phyloP scores from a whole-genome alignment of 179 eudicot species.

The Pouteria campechiana region DNA sequence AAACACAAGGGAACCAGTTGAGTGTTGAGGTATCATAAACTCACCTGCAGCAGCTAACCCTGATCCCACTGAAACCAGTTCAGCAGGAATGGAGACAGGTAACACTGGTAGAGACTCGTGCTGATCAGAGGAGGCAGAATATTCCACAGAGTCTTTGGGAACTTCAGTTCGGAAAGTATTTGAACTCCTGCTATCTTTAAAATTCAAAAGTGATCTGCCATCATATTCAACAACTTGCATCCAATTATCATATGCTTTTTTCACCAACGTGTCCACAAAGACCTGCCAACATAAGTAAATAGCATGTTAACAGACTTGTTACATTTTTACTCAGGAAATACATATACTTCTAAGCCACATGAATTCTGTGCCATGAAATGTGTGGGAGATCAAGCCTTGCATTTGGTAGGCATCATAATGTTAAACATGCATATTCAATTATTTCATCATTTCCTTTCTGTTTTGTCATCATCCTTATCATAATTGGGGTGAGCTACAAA shows the following conservation, averaged over 20 bases:
- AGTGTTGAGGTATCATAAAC: neutral
- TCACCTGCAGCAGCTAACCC: conserved; percentile 44
- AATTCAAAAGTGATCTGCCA: conserved; percentile 64
- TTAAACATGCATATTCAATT: neutral
- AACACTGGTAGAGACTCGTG: conserved; percentile 33
- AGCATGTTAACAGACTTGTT: neutral
- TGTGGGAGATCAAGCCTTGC: neutral
- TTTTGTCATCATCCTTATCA: too few relatives aligned
- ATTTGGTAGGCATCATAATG: too few relatives aligned
- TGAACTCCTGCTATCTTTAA: conserved; percentile 48
- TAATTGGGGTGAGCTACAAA: too few relatives aligned
- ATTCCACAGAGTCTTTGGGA: conserved; percentile 22
- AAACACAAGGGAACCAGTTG: too few relatives aligned
- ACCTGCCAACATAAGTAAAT: conserved; percentile 27
- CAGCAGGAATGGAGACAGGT: conserved; percentile 34
- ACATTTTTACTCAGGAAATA: neutral
- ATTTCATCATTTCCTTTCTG: neutral
- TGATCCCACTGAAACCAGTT: conserved; percentile 37
- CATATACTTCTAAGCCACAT: neutral
- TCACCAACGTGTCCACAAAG: conserved; percentile 70
- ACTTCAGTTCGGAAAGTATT: conserved; percentile 38
- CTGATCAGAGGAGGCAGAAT: conserved; percentile 38
- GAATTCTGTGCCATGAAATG: neutral
- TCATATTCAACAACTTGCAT: conserved; percentile 86
- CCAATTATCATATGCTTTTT: conserved; percentile 97